Base-by-base conservation (phyloP, 129 eudicot species). In the Arctium minus region DNA sequence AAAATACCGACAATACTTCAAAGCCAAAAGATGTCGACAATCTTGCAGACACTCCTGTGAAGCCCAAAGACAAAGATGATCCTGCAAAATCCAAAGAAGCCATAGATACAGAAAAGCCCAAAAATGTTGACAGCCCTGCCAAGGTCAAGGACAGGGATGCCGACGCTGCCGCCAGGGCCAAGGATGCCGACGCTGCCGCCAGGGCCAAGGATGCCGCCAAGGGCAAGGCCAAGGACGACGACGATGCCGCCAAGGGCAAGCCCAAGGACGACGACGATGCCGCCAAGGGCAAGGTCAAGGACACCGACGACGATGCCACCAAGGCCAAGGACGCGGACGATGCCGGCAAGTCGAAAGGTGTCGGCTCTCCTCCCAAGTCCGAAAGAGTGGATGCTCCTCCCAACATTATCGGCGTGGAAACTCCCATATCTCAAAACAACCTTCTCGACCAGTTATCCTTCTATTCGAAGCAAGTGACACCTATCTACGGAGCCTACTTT, bases 391-490 rank as follows among this genome's bases (percentile, higher is more conserved):
- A 83, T 12, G 48, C 46, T 53, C 82, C 78, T 46, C 56, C 56
- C 56, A 46, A 46, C 0, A 1, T 10, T 46, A 46, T 46, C 17
- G 56, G 18, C 31, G 27, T 22, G 40, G 74, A 84, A 22, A 50
- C 50, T 72, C 83, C 79, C 22, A 33, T 65, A 71, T 42, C 87
- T 73, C 56, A 84, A 79, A 84, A 67, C 84, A 84, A 79, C 46
- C 10, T 84, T 64, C 70, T 84, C 0, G 84, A 84, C 76, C 87
- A 84, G 4, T 73, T 79, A 12, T 18, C 80, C 1, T 79, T 84
- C 31, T 84, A 84, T 33, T 84, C 87, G 29, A 84, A 84, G 72
- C 84, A 84, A 84, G 87, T 79, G 71, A 92, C 89, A 42, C 94
- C 97, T 27, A 67, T 82, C 48, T 78, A 87, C 10, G 92, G 89